Percentiles rank a stretch among this genome's conserved stretches.
phyloP scores from a whole-genome alignment of 2,329 filamentous ascomycete genomes.

The Eutypella sp. region DNA sequence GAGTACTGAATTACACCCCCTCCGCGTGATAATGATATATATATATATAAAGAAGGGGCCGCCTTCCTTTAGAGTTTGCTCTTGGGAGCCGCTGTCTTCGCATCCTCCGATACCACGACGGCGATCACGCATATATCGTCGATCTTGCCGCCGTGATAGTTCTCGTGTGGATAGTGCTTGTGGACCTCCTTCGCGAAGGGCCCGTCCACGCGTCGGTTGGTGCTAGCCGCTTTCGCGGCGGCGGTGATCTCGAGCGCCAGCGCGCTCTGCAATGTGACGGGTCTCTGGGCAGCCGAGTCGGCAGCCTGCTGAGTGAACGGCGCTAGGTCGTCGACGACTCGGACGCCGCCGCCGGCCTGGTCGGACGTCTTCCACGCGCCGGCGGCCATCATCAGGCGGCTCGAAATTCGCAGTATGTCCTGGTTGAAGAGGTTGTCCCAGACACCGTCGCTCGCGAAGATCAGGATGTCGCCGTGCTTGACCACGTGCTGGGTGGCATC shows the following conservation, averaged over 20 bases:
- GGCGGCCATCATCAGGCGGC: slow-evolving; percentile 64
- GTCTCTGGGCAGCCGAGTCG: slow-evolving; percentile 17
- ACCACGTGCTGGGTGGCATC: slow-evolving; percentile 71
- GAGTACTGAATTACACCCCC: too few species aligned
- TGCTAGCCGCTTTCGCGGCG: slow-evolving; percentile 79
- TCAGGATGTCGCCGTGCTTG: slow-evolving; percentile 85
- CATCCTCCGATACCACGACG: slow-evolving; percentile 67
- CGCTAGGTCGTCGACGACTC: slow-evolving; percentile 56
- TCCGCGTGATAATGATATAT: too few species aligned
- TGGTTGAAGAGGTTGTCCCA: slow-evolving; percentile 94
- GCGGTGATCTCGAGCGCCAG: slow-evolving; percentile 74
- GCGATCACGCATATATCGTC: slow-evolving; percentile 93
- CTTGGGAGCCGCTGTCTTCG: slow-evolving; percentile 15
- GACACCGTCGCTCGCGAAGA: slow-evolving; percentile 91
- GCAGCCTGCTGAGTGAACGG: slow-evolving; percentile 41
- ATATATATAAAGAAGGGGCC: neutral
- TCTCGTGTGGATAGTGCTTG: slow-evolving; percentile 77
- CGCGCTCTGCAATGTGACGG: slow-evolving; percentile 64
- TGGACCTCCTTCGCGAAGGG: slow-evolving; percentile 95
- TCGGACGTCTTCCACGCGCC: slow-evolving; percentile 69
- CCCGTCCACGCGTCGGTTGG: slow-evolving; percentile 76
- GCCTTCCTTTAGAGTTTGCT: slow-evolving; percentile 20
- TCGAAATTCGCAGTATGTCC: slow-evolving; percentile 78
- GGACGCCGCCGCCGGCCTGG: slow-evolving; percentile 58
- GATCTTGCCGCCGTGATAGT: slow-evolving; percentile 87